A percentile compares a stretch with the other conserved stretches of the same genome.
Evolutionary conservation across 108 stramenopile genomes (phyloP).

Genomic region (Poteriospumella lacustris): DNA sequence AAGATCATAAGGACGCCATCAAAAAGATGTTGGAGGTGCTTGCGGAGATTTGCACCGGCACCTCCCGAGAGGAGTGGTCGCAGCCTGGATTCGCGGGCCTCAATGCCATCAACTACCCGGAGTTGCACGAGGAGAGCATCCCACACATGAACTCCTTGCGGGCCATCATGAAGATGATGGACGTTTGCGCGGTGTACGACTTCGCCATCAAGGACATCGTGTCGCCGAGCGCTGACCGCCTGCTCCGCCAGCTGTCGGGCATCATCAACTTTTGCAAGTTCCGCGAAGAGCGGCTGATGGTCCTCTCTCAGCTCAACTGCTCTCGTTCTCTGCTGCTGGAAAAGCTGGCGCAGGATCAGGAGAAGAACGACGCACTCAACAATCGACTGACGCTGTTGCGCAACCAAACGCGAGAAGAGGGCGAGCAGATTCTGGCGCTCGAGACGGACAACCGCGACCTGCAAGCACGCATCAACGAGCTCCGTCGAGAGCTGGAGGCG

Average conservation of each 20-base stretch:
- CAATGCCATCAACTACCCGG: constrained; percentile 55
- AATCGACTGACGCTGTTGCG: constrained; percentile 24
- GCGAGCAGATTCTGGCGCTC: neutral
- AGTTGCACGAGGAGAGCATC: constrained; percentile 74
- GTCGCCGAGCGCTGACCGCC: constrained; percentile 61
- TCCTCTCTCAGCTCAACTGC: constrained; percentile 61
- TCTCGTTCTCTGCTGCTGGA: constrained; percentile 39
- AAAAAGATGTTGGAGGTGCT: constrained; percentile 58
- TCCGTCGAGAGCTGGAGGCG: constrained; percentile 29
- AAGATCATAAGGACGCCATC: constrained; percentile 67
- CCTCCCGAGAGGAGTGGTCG: constrained; percentile 34
- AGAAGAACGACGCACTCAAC: constrained; percentile 18
- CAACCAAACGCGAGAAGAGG: constrained; percentile 34
- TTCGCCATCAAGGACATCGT: constrained; percentile 80
- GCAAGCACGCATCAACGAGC: constrained; percentile 27
- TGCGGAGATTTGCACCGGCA: constrained; percentile 41
- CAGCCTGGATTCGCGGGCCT: constrained; percentile 12
- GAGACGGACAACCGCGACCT: constrained; percentile 15
- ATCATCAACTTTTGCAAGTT: constrained; percentile 89
- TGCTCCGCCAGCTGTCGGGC: constrained; percentile 78
- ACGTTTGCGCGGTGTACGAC: constrained; percentile 71
- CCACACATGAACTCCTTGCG: constrained; percentile 73
- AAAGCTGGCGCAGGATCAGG: too few species aligned
- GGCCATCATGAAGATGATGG: constrained; percentile 68
- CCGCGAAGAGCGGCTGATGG: constrained; percentile 71